Base-by-base conservation (phyloP, 345 rosid species). In the Hypericum androsaemum region DNA sequence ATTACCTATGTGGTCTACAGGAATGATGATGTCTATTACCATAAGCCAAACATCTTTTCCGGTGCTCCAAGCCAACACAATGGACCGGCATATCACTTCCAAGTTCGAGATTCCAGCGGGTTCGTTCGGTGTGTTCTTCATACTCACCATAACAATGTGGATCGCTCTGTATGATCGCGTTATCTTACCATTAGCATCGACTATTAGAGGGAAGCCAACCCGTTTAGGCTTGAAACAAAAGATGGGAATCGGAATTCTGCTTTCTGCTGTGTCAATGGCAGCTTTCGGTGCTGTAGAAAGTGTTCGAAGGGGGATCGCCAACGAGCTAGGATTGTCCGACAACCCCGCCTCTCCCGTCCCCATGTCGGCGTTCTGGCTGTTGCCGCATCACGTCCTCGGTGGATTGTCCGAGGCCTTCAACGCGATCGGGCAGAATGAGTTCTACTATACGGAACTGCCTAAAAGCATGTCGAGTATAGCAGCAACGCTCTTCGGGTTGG, bases 51-150 rank as follows among this genome's bases (percentile, higher is more conserved):
- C 13, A 15, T 53, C 82, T 6, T 62, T 83, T 17, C 37, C 35
- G 49, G 64, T 74, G 43, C 60, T 77, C 36, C 72, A 75, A 66
- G 86, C 78, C 5, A 43, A 16, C 43, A 44, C 77, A 53, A 74
- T 80, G 84, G 80, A 78, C 58, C 61, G 84, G 14, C 76, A 69
- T 42, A 59, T 82, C 8, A 71, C 75, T 15, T 22, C 69, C 0
- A 67, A 63, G 5, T 74, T 78, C n/a, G 61, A 84, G 63, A 68
- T 82, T 62, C 83, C 82, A 7, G 59, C 84, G 5, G 85, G 77
- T 39, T 73, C 83, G 6, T 71, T 71, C 6, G 39, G 63, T 41
- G 44, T 67, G 39, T 77, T 86, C 28, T 6, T 61, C 54, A 39
- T 80, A 36, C 48, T 71, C 36, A 28, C 80, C 9, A 13, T 74